phyloP scores from a whole-genome alignment of 805 yeast species.

The Kuraishia hungarica region DNA sequence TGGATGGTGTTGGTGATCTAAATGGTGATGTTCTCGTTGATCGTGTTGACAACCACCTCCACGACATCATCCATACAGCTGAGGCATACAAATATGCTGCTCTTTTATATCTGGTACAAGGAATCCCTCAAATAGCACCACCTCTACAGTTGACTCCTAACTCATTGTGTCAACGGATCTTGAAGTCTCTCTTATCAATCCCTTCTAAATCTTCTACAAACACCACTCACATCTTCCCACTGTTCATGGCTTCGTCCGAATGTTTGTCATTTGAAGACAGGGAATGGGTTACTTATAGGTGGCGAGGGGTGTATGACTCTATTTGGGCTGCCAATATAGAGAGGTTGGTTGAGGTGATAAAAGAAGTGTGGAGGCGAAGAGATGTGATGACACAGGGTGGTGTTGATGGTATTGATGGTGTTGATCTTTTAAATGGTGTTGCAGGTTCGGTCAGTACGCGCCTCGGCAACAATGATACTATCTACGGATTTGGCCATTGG shows the following conservation, averaged over 20 bases:
- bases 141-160: background rate
- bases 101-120: background rate
- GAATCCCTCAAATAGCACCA: background rate
- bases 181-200: background rate
- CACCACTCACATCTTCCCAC: conserved; percentile 9
- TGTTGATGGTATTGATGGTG: too few relatives aligned
- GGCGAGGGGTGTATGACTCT: conserved; percentile 7
- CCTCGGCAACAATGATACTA: too few relatives aligned
- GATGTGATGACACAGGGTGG: background rate
- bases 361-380: conserved; percentile 11
- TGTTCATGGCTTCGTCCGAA: conserved; percentile 13
- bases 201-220: conserved; percentile 6
- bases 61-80: background rate
- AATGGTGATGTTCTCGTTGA: too few relatives aligned
- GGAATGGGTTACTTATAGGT: conserved; percentile 7
- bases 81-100: background rate
- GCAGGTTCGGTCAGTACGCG: too few relatives aligned
- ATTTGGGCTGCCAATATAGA: conserved; percentile 9
- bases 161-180: background rate
- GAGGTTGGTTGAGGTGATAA: conserved; percentile 6
- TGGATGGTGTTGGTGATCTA: too few relatives aligned
- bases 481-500: conserved; percentile 8
- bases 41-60: background rate
- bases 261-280: conserved; percentile 4
- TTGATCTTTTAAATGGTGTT: too few relatives aligned